phyloP scores from a whole-genome alignment of 108 stramenopile species.

The Mayamaea pseudoterrestris region DNA sequence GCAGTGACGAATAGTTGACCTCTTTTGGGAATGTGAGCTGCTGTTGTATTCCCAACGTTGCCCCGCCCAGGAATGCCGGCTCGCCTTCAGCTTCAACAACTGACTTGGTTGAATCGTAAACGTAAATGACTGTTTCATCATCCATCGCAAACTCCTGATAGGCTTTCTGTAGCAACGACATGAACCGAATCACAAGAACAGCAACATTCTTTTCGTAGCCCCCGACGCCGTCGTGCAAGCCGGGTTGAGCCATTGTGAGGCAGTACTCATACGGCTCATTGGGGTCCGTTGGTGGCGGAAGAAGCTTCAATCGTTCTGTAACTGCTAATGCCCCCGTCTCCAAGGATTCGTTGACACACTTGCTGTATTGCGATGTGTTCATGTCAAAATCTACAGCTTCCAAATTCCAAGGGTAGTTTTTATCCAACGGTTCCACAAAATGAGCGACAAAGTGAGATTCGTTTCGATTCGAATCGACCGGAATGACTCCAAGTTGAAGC shows the following conservation, averaged over 20 bases:
- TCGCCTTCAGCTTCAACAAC: not conserved
- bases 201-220: constrained; percentile 10
- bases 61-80: not conserved
- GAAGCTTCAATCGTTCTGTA: constrained; percentile 6
- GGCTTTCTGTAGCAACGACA: constrained; percentile 4
- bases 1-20: no score
- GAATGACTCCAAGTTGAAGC: no score
- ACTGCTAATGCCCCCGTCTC: constrained; percentile 7
- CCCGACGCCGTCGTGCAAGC: not conserved
- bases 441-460: no score
- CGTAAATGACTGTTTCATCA: constrained; percentile 4
- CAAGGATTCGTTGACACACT: no score
- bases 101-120: constrained; percentile 8
- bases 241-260: constrained; percentile 16
- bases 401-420: no score
- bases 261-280: constrained; percentile 1
- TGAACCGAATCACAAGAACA: constrained; percentile 17
- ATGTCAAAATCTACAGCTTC: no score
- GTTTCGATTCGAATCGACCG: no score
- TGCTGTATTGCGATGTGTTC: no score
- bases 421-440: no score
- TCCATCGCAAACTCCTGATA: not conserved
- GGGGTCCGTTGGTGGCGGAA: no score
- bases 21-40: not conserved
- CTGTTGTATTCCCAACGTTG: not conserved